A percentile compares a stretch with the other conserved stretches of the same genome.
phyloP scores from a whole-genome alignment of 345 rosid species.

The Durio zibethinus region DNA sequence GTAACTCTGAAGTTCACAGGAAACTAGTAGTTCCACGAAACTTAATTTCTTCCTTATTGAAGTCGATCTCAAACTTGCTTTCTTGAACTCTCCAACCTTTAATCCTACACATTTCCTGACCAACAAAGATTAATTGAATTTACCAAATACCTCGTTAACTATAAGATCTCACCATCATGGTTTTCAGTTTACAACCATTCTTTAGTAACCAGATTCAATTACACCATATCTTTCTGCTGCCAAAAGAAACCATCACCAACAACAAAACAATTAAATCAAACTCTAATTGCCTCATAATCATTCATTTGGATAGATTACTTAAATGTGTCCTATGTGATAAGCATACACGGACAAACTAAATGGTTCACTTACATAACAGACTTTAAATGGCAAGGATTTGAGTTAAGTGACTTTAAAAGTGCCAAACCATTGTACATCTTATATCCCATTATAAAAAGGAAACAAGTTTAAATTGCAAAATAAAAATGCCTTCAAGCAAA shows the following conservation, averaged over 20 bases:
- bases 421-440: not conserved
- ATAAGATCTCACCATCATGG: not conserved
- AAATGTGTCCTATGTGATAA: not conserved
- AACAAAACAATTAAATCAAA: not conserved
- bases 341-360: not conserved
- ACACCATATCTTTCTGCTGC: not conserved
- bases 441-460: not conserved
- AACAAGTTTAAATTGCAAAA: conserved; percentile 4
- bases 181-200: conserved; percentile 6
- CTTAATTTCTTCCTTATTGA: not conserved
- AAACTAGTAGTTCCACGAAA: not conserved
- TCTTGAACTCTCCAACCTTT: not conserved
- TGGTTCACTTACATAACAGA: not conserved
- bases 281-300: not conserved
- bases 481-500: conserved; percentile 13
- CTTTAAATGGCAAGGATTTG: not conserved
- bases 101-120: not conserved
- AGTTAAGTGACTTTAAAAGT: not conserved
- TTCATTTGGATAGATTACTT: not conserved
- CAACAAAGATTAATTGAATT: not conserved
- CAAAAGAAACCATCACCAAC: not conserved
- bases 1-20: not conserved
- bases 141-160: not conserved
- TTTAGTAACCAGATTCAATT: not conserved
- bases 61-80: not conserved